phyloP scores from a whole-genome alignment of 495 filamentous ascomycete species.

The Penicillium robsamsonii region DNA sequence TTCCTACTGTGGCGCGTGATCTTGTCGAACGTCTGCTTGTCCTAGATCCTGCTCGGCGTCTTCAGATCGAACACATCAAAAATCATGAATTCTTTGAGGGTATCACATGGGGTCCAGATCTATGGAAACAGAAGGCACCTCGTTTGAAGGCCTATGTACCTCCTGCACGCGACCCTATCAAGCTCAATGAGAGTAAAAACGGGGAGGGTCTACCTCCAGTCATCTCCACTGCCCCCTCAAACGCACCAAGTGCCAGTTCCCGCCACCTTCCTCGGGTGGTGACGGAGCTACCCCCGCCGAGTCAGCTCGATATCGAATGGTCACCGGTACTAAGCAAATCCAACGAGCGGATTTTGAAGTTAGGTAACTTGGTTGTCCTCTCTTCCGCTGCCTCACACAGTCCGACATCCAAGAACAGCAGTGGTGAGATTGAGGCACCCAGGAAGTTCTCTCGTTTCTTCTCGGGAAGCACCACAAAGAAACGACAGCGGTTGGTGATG shows the following conservation, averaged over 20 bases:
- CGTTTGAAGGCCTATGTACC: constrained; percentile 83
- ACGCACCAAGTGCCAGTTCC: constrained; percentile 37
- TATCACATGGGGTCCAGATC: constrained; percentile 73
- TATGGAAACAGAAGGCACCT: constrained; percentile 93
- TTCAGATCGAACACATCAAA: constrained; percentile 96
- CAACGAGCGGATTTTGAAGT: constrained; percentile 92
- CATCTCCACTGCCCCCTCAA: constrained; percentile 49
- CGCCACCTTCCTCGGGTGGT: constrained; percentile 77
- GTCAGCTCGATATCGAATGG: constrained; percentile 98
- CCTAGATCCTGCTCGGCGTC: constrained; percentile 77
- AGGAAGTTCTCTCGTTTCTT: constrained; percentile 92
- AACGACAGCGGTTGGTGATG: constrained; percentile 90
- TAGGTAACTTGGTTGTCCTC: constrained; percentile 84
- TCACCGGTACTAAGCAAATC: constrained; percentile 87
- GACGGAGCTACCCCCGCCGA: constrained; percentile 92
- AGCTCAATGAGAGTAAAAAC: constrained; percentile 62
- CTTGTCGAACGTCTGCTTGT: constrained; percentile 90
- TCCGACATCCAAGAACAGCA: constrained; percentile 64
- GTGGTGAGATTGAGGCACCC: constrained; percentile 58
- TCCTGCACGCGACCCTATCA: constrained; percentile 76
- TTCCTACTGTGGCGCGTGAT: constrained; percentile 84
- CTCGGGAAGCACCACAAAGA: constrained; percentile 84
- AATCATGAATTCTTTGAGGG: constrained; percentile 98
- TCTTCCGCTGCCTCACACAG: constrained; percentile 68
- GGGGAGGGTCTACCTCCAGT: constrained; percentile 48